Evolutionary conservation across 352 stramenopile genomes (phyloP), one percentile per base, ranked within the genome.

Genomic region (Phytopythium litorale): DNA sequence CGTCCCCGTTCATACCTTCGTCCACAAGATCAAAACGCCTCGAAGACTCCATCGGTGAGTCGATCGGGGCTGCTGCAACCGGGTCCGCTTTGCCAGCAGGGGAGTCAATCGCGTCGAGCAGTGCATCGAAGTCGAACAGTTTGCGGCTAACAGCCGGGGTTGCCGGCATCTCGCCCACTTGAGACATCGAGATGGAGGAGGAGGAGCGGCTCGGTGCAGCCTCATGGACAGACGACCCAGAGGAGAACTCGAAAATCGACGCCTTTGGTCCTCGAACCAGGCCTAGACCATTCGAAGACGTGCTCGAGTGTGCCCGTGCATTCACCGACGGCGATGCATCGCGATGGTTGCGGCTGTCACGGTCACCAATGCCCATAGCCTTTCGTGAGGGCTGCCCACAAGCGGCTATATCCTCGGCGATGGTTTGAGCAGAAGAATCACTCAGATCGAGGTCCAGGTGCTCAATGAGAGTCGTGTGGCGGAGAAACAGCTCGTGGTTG

Each of bases 121-220:
- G 49, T n/a, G 75, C 82, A 12, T 83, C 76, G 60, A 86, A 88
- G 40, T 86, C 75, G 55, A 86, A 89, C 15, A 89, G 55, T 15
- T 55, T 68, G 4, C 19, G 30, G 1, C 45, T 19, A 3, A 51
- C 21, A 5, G 6, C 45, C 4, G 45, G 8, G 7, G 19, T 18
- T 0, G 12, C 6, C n/a, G 11, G 11, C 45, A 15, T 32, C 9
- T 19, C n/a, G 4, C 21, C n/a, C n/a, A 7, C 21, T 28, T n/a
- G 9, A 21, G 23, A 33, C 46, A 6, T 12, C 23, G 4, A 52
- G 8, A 4, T 11, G 21, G 21, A 15, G n/a, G 9, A 32, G 13
- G 6, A 18, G 7, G 4, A 7, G 46, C 28, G 7, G 42, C 42
- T 49, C n/a, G 19, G 7, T 8, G 9, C 18, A 15, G 18, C 7